A percentile compares a stretch with the other conserved stretches of the same genome.
phyloP scores from a whole-genome alignment of 495 filamentous ascomycete genomes.

The Chaetomium fimeti region DNA sequence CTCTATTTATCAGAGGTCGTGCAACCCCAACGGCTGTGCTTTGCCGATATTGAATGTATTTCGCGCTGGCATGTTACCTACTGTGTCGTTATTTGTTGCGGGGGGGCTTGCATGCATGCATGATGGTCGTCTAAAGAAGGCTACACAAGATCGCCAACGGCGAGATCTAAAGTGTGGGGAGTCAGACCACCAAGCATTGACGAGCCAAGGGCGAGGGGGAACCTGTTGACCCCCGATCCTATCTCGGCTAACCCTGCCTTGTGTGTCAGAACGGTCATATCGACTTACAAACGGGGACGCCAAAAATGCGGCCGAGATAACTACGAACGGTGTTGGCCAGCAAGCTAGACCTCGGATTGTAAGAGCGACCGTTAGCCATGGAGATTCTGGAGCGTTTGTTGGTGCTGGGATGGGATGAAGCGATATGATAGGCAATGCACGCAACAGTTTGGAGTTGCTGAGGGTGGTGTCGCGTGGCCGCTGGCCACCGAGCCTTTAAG shows the following conservation, averaged over 20 bases:
- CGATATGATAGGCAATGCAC: background rate
- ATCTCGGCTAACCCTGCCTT: background rate
- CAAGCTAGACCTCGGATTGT: background rate
- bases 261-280: conserved; percentile 1
- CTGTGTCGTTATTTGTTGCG: background rate
- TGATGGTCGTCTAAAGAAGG: conserved; percentile 4
- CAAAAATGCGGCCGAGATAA: background rate
- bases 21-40: background rate
- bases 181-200: conserved; percentile 11
- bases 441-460: background rate
- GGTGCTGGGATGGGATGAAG: background rate
- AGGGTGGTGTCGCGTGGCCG: background rate
- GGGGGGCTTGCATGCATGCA: background rate
- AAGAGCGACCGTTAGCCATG: background rate
- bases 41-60: background rate
- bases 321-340: background rate
- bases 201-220: background rate
- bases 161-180: conserved; percentile 10
- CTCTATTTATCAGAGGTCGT: background rate
- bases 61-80: background rate
- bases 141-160: conserved; percentile 12
- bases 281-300: background rate
- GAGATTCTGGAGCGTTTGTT: background rate
- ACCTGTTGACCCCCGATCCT: background rate
- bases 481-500: background rate